Percentiles rank a stretch among this genome's conserved stretches.
Conservation (phyloP, 2,329 filamentous ascomycete genomes). For the Esteya vermicola region DNA sequence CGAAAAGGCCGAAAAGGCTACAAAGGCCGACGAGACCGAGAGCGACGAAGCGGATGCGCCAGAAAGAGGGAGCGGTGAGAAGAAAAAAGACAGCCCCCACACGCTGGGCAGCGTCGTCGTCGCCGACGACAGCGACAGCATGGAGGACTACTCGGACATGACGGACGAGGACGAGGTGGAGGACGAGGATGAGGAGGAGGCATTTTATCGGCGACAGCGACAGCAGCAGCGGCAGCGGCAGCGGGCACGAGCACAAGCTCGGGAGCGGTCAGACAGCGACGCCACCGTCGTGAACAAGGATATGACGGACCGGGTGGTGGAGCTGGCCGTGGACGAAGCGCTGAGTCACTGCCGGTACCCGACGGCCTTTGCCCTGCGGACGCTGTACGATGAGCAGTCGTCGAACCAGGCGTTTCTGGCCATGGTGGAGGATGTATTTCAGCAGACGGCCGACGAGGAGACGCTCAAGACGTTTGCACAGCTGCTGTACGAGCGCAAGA, state of each 20-base stretch:
- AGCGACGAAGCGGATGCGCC: not conserved
- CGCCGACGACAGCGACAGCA: not conserved
- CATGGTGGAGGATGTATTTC: slow-evolving; percentile 44
- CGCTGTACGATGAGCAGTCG: slow-evolving; percentile 43
- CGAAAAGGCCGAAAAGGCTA: slow-evolving; percentile 7
- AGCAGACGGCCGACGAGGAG: slow-evolving; percentile 38
- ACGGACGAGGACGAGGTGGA: not conserved
- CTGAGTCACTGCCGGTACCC: slow-evolving; percentile 42
- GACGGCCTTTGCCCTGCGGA: slow-evolving; percentile 47
- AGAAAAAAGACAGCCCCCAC: not conserved
- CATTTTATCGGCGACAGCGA: no score
- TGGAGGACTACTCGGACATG: not conserved
- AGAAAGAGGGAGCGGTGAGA: not conserved
- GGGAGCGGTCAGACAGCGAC: slow-evolving; percentile 10
- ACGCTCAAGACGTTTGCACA: slow-evolving; percentile 36
- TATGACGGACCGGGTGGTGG: slow-evolving; percentile 36
- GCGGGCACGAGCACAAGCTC: slow-evolving; percentile 1
- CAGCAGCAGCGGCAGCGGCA: not conserved
- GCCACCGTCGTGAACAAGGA: slow-evolving; percentile 22
- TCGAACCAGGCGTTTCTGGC: slow-evolving; percentile 35
- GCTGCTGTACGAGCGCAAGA: slow-evolving; percentile 39
- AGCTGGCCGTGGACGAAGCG: slow-evolving; percentile 43
- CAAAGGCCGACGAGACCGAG: not conserved
- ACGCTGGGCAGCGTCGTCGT: not conserved
- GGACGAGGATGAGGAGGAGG: not conserved